Evolutionary conservation across 202 grass and related monocot species (phyloP), one percentile per base, ranked within the genome.

Genomic region (Setaria italica): DNA sequence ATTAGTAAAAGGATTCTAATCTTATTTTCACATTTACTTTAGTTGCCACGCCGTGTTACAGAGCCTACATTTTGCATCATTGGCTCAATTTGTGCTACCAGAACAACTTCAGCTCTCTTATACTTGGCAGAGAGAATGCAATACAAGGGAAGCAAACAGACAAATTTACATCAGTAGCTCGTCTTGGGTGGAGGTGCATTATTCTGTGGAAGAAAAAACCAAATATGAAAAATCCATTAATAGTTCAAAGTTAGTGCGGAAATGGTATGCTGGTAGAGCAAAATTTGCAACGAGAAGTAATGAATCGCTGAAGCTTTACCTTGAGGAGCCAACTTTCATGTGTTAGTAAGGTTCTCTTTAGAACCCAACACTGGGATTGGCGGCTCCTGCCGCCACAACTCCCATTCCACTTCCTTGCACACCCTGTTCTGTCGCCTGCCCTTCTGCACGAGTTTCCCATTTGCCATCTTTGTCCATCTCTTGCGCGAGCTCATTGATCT

Each of bases 401-500:
- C 93, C 96, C 92, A 94, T 91, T 25, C 96, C 96, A 17, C 82
- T 89, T 67, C 93, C 96, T 65, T 86, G 84, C 0, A 50, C 75
- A 53, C 75, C 69, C 53, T 54, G 74, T 54, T 20, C 70, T 70
- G 43, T 57, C 70, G 58, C 9, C 33, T 70, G 77, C n/a, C 51
- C 59, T 85, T 92, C 84, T 14, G 60, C 14, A 62, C n/a, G 35
- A 62, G 77, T 54, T 59, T 30, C 79, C 77, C 76, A 66, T 84
- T 84, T 94, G 20, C 86, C 65, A 86, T 92, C 82, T 70, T 88
- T 73, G 41, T 85, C 88, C 21, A 92, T 90, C 47, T 94, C 91
- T 77, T 91, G 80, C 33, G 88, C 93, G n/a, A 99, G 91, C 71
- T 96, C 82, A 46, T 96, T 92, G 20, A 99, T 99, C 85, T 94